Evolutionary conservation across 2,329 filamentous ascomycete species (phyloP), one percentile per base, ranked within the genome.

Genomic region (Intubia oerlemansii): DNA sequence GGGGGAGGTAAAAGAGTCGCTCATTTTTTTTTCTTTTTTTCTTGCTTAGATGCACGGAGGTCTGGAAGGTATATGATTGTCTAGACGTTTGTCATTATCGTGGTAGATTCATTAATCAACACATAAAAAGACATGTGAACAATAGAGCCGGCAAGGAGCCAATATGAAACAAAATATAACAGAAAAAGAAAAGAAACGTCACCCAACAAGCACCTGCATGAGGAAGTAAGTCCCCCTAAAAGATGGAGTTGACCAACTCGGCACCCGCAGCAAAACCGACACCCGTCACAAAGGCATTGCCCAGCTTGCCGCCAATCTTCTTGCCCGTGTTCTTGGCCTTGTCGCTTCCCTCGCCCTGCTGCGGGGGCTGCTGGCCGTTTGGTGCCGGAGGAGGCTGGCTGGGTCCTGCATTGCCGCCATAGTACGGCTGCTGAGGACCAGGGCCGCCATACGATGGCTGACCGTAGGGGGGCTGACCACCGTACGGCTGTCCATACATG

Each of bases 291-390:
- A 82, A 81, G 25, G 64, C 62, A 41, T 72, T 71, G 6, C 85
- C 85, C 44, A 85, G 50, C 61, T 93, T 95, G 67, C 90, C 91
- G 39, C 85, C 84, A 51, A 93, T 78, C 56, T 93, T 93, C 70
- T 92, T 92, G 32, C 80, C 82, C 32, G 71, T 66, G 50, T 80
- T 62, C 37, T 69, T 62, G 11, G 71, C 56, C 56, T 88, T 88
- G 11, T 56, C 58, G 7, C 54, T 57, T 24, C 56, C 55, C 19
- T 56, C 57, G 10, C 54, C 54, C 19, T 46, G 42, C 41, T 15
- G 30, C 4, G 48, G 53, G 40, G 52, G 56, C 35, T 47, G 54
- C 19, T 21, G 19, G 8, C 19, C 19, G 8, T 8, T n/a, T 13
- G 41, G 47, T 32, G 21, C 21, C 17, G 12, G 28, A n/a, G n/a